These are phyloP conservation scores for Durusdinium trenchii DNA, from an alignment of 73 alveolate species.

Conservation along the genomic window DNA sequence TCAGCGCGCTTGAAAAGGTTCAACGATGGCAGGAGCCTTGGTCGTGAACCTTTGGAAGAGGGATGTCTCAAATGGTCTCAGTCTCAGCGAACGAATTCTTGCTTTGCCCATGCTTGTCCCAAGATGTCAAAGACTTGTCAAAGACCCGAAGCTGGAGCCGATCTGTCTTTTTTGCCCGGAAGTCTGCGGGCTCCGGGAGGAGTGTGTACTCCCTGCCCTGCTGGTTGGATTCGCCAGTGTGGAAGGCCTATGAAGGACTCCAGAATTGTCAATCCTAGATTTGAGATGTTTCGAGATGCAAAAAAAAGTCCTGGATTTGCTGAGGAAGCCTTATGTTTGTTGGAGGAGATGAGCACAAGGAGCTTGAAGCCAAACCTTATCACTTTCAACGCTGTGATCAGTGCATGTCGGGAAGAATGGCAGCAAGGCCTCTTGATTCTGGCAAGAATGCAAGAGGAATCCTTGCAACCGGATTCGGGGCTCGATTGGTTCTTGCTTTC, in stretches of 20 bases:
- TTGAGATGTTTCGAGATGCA: background rate
- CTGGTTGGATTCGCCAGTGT: background rate
- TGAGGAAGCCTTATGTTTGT: background rate
- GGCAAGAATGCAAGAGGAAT: background rate
- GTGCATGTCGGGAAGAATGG: constrained; percentile 36
- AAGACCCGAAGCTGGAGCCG: too few species aligned
- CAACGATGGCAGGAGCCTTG: constrained; percentile 48
- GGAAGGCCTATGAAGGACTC: background rate
- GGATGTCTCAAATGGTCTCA: too few species aligned
- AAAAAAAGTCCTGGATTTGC: background rate
- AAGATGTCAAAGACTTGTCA: too few species aligned
- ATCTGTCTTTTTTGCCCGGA: too few species aligned
- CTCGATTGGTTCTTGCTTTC: too few species aligned
- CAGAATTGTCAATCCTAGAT: background rate
- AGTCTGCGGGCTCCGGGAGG: too few species aligned
- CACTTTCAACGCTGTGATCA: constrained; percentile 19
- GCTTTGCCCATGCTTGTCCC: too few species aligned
- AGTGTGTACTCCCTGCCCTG: too few species aligned
- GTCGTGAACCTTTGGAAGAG: too few species aligned
- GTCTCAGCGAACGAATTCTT: too few species aligned
- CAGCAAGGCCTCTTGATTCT: background rate
- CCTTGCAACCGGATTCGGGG: background rate
- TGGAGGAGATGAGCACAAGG: background rate
- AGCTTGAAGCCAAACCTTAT: background rate
- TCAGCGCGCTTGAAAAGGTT: background rate